Evolutionary conservation across 257 asterid species (phyloP), one percentile per base, ranked within the genome.

Genomic region (Penstemon newberryi): DNA sequence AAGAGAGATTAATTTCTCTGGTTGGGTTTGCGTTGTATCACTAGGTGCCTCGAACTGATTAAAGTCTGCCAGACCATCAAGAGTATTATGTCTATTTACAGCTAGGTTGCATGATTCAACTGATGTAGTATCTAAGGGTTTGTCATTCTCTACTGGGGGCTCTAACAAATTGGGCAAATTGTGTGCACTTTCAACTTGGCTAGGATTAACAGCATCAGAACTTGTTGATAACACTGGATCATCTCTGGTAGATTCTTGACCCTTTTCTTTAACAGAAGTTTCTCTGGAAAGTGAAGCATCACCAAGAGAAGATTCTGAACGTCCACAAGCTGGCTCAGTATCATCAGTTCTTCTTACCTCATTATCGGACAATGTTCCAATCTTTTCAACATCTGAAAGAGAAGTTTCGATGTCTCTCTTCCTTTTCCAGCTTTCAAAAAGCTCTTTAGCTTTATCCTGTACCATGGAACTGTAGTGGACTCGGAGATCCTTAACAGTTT

Each of bases 371-470:
- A 66, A 42, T 70, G 65, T 70, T 46, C 55, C 77, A 52, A 41
- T 1, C 25, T 75, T 77, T 61, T 74, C 81, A 51, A 47, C 76
- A 38, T 63, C 73, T 41, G 70, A 11, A 49, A 51, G 25, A 71
- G 80, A 77, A 40, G 63, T 69, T 47, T 62, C 53, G n/a, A 15
- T 33, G 4, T 66, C 74, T 69, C 51, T 69, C 69, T 78, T 84
- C 10, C 41, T 61, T 64, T 80, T 74, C 96, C 91, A 83, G 66
- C 69, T 83, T 60, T 80, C 89, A 69, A 78, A 70, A 10, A 89
- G 63, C 40, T 55, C 75, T 46, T 38, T 82, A 45, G 96, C 88
- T 61, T 71, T 80, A 58, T 75, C 86, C 77, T 81, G 83, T 11
- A 86, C 81, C 63, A 63, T 80, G 45, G 86, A 79, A 76, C 72